Base-by-base conservation (phyloP, 768 basidiomycete species). In the Gymnopilus dilepis region DNA sequence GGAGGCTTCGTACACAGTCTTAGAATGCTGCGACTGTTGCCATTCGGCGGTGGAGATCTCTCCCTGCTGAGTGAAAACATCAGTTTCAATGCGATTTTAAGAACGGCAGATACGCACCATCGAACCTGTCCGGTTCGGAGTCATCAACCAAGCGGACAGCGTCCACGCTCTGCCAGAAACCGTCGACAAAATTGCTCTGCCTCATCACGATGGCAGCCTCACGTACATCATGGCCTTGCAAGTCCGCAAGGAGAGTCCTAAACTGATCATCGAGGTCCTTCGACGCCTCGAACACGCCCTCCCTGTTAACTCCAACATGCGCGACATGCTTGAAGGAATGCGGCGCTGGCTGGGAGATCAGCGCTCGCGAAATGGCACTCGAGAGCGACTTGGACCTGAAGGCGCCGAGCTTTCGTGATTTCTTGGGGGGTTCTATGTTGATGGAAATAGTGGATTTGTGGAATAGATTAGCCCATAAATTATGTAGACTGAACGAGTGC, bases 291-390 rank as follows among this genome's bases (percentile, higher is more conserved):
- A 86, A 78, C 56, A 74, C 72, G 4, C 84, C 85, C 9, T 79
- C 75, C 31, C 65, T 76, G 66, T 80, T 82, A 47, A 88, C 73
- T 8, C 88, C 88, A 56, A 90, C 82, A 70, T 90, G 89, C 17
- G 84, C 81, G 58, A 89, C 79, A 67, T 91, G 89, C 59, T 84
- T 82, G 70, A 90, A 90, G 24, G 88, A 86, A 58, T 85, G 79
- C 3, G 84, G 80, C 0, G 81, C 74, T 0, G 89, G 88, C 12
- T 80, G 69, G 13, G 88, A 88, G 65, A 90, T 85, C 75, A 84
- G 74, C 9, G 77, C 72, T 3, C 78, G 71, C 13, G 76, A 71
- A 61, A 82, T 71, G 28, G 69, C 47, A 62, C 58, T 37, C 19
- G 67, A 58, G 51, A 67, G 53, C 7, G 71, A 70, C 59, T 70